Conservation (phyloP, 305 asterid species). For the Fraxinus angustifolia region DNA sequence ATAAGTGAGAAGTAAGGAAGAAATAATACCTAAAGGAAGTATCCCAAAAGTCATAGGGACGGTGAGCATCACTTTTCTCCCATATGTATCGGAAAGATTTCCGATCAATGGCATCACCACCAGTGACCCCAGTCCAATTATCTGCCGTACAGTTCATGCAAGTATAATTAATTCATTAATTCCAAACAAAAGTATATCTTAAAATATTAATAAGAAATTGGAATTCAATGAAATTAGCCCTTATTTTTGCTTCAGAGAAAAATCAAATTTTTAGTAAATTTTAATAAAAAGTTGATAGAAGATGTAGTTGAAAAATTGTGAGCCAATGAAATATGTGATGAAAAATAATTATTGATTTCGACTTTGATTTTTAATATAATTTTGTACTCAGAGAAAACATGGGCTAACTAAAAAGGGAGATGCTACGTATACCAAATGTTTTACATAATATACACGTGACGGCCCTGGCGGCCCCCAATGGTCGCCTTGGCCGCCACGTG, state of each 20-base stretch:
- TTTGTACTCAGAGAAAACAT: neutral
- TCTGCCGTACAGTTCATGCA: slow-evolving; percentile 38
- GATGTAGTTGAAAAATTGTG: too few species aligned
- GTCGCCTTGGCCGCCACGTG: too few species aligned
- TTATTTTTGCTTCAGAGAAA: too few species aligned
- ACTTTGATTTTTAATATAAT: too few species aligned
- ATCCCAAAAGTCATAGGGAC: slow-evolving; percentile 72
- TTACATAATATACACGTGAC: too few species aligned
- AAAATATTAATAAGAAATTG: neutral
- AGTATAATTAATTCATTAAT: neutral
- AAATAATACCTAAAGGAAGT: slow-evolving; percentile 61
- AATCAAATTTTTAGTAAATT: too few species aligned
- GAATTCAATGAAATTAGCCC: neutral
- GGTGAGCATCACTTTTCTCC: slow-evolving; percentile 83
- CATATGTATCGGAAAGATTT: slow-evolving; percentile 78
- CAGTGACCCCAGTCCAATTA: slow-evolving; percentile 74
- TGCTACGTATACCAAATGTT: too few species aligned
- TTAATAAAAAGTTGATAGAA: too few species aligned
- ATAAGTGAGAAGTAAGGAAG: neutral
- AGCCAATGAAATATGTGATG: neutral
- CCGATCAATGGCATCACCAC: slow-evolving; percentile 85
- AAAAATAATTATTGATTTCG: neutral
- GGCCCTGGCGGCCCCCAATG: too few species aligned
- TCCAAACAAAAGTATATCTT: neutral
- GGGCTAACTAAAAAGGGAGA: too few species aligned